Percentiles rank a stretch among this genome's conserved stretches.
Conservation (phyloP, 1,284 basidiomycete species). For the Marasmius fiardii region DNA sequence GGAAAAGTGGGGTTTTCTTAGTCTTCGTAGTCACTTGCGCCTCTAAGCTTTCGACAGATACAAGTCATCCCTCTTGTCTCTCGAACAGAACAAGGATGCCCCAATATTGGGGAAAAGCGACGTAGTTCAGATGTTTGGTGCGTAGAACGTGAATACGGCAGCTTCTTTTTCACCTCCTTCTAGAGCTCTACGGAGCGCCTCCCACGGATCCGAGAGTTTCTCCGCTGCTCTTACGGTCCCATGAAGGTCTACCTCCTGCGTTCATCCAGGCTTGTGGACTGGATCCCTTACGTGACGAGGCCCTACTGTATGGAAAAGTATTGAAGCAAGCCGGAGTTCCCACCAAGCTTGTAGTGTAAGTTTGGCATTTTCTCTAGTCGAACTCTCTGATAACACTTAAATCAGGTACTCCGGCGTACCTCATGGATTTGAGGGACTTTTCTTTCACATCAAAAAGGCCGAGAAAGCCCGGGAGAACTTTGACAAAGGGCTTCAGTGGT, state of each 20-base stretch:
- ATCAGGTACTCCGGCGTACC: neutral
- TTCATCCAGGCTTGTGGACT: neutral
- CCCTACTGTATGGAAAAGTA: neutral
- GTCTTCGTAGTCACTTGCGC: neutral
- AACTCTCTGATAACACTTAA: neutral
- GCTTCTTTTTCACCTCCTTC: neutral
- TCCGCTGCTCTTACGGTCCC: neutral
- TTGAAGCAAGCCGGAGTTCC: neutral
- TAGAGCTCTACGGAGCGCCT: no score
- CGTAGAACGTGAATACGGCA: no score
- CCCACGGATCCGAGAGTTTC: neutral
- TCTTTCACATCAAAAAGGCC: neutral
- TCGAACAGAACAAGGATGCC: slow-evolving; percentile 12
- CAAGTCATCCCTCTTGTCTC: slow-evolving; percentile 9
- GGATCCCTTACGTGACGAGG: neutral
- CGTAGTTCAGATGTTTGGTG: neutral
- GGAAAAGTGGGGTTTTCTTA: slow-evolving; percentile 7
- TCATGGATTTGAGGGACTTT: neutral
- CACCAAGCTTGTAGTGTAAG: neutral
- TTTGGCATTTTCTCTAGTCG: no score
- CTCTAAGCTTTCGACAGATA: slow-evolving; percentile 6
- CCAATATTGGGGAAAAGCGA: neutral
- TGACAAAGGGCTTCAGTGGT: neutral
- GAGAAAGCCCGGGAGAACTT: neutral
- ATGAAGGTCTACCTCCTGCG: neutral